These are phyloP conservation scores for Toxoplasma gondii DNA, from an alignment of 169 alveolate species.

Conservation along the genomic window DNA sequence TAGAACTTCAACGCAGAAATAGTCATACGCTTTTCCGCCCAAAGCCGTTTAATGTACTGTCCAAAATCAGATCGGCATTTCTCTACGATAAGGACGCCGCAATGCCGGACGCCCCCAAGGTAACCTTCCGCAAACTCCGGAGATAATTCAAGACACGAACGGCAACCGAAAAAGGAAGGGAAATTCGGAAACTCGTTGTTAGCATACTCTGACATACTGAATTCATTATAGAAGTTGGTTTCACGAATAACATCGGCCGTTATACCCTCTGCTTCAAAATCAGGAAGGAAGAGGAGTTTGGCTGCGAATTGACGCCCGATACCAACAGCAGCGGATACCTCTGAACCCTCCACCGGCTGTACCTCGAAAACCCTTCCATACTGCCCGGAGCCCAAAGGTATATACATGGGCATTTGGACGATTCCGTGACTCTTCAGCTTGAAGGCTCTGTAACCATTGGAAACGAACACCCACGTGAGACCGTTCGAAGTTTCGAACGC, in stretches of 20 bases:
- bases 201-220: neutral
- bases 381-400: constrained; percentile 27
- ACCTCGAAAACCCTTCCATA: constrained; percentile 44
- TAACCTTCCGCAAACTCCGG: constrained; percentile 31
- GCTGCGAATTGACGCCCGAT: constrained; percentile 28
- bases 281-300: constrained; percentile 20
- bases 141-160: neutral
- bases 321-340: neutral
- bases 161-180: neutral
- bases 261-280: constrained; percentile 12
- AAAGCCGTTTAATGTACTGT: neutral
- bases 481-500: neutral
- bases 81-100: constrained; percentile 30
- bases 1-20: constrained; percentile 38
- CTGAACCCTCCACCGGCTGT: neutral
- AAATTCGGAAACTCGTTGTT: neutral
- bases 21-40: constrained; percentile 18
- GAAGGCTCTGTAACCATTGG: neutral
- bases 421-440: neutral
- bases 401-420: constrained; percentile 34
- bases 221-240: neutral
- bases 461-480: neutral
- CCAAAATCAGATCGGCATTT: constrained; percentile 14
- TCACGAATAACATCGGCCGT: constrained; percentile 40
- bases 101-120: constrained; percentile 26